Conservation (phyloP, 2,329 filamentous ascomycete genomes). For the Pezicula radicicola region DNA sequence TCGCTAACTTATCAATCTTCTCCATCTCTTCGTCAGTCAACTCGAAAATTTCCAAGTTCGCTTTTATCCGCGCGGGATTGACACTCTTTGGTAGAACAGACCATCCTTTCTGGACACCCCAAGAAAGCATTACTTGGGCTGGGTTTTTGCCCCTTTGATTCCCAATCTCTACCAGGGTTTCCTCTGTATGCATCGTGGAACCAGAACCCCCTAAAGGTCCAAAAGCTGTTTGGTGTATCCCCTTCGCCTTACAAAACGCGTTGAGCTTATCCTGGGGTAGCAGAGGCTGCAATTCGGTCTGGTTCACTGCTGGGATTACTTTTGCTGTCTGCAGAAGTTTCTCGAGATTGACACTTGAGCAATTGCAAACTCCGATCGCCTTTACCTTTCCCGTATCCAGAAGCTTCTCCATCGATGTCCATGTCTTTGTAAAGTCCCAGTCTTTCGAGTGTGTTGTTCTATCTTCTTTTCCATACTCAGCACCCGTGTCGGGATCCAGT, state of each 20-base stretch:
- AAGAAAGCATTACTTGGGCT: conserved; percentile 73
- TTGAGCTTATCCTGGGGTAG: conserved; percentile 46
- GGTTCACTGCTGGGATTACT: conserved; percentile 52
- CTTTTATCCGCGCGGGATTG: conserved; percentile 66
- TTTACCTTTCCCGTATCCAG: conserved; percentile 46
- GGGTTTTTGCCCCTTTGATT: conserved; percentile 9
- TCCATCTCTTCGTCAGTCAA: background rate
- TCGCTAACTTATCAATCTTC: background rate
- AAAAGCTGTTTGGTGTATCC: conserved; percentile 47
- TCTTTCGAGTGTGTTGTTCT: conserved; percentile 3
- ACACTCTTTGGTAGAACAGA: conserved; percentile 81
- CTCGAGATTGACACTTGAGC: conserved; percentile 36
- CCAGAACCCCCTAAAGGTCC: conserved; percentile 29
- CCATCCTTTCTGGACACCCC: conserved; percentile 66
- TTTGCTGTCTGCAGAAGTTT: conserved; percentile 35
- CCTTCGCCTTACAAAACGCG: conserved; percentile 40
- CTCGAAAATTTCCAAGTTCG: conserved; percentile 55
- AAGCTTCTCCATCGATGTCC: conserved; percentile 52
- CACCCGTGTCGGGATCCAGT: conserved; percentile 6
- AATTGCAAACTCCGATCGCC: conserved; percentile 60
- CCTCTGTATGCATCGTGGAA: conserved; percentile 43
- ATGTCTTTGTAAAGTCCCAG: conserved; percentile 42
- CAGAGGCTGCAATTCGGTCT: conserved; percentile 50
- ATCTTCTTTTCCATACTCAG: conserved; percentile 5
- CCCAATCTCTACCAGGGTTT: conserved; percentile 44